Evolutionary conservation across 371 early-diverging fungal species (phyloP), one percentile per base, ranked within the genome.

Genomic region (Apophysomyces elegans): DNA sequence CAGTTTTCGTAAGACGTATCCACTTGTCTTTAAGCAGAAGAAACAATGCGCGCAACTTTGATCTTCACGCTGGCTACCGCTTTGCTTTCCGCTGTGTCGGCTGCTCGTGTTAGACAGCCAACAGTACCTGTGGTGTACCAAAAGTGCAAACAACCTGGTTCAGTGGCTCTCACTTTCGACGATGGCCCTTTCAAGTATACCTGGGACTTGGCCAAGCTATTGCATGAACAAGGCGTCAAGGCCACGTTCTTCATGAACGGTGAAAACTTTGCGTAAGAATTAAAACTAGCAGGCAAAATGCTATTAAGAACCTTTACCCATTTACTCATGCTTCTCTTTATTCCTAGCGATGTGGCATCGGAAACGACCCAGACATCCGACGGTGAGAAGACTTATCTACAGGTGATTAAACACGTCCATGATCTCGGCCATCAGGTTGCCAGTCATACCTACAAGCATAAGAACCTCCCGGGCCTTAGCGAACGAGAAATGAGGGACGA

Each of bases 241-340:
- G 87, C 83, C 13, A 88, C 88, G 2, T 88, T 88, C 74, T 88
- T 83, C 66, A 72, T 88, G 41, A 86, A 86, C 62, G 88, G 85
- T 1, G 36, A 80, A 13, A 87, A 87, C 68, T 75, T 75, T 37
- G 71, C 71, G 68, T 71, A 70, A 63, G 37, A 56, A 54, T 3
- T 2, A 26, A 26, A 26, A 1, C 32, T 26, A 26, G 2, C 32
- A 26, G 1, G 9, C 35, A 37, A 35, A 46, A 41, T 1, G 32
- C 32, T 26, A 26, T 26, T 26, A 26, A 26, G 32, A 2, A 26
- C 32, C 32, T 26, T 26, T 26, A 26, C 1, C 32, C 32, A 26
- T 26, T 26, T 26, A 26, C 32, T 26, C 32, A 26, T 26, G 32
- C 32, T 26, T 26, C 32, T 26, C 3, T 59, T 50, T 14, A 32